These are phyloP conservation scores for Lactuca sativa DNA, from an alignment of 129 eudicot genomes.

Conservation along the genomic window DNA sequence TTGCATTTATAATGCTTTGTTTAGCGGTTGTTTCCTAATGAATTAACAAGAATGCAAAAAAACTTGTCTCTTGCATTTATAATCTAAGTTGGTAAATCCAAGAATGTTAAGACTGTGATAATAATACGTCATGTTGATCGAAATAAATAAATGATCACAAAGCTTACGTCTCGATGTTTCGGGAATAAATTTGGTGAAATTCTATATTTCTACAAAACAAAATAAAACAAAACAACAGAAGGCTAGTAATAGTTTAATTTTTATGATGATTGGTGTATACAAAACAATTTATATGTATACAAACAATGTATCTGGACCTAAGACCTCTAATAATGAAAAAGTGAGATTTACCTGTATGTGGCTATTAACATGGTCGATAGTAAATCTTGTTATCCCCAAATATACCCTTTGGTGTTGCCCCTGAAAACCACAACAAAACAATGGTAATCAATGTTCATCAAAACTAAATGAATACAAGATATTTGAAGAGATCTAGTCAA, in stretches of 20 bases:
- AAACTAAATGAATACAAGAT: slow-evolving; percentile 19
- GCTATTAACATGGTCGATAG: slow-evolving; percentile 83
- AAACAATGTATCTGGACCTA: too few relatives aligned
- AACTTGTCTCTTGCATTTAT: slow-evolving; percentile 46
- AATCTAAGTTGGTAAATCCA: slow-evolving; percentile 1
- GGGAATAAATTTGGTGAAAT: slow-evolving; percentile 59
- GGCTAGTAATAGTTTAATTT: background rate
- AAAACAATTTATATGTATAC: background rate
- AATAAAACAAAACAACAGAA: slow-evolving; percentile 8
- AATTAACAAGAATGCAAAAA: slow-evolving; percentile 10
- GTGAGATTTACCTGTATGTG: slow-evolving; percentile 56
- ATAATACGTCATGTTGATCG: too few relatives aligned
- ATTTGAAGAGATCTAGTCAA: slow-evolving; percentile 5
- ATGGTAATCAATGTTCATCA: background rate
- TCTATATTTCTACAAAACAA: slow-evolving; percentile 57
- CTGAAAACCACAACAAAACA: slow-evolving; percentile 34
- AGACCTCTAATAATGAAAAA: too few relatives aligned
- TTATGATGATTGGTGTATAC: background rate
- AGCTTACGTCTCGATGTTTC: slow-evolving; percentile 67
- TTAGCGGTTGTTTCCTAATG: slow-evolving; percentile 6
- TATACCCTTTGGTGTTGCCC: slow-evolving; percentile 86
- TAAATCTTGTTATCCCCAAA: slow-evolving; percentile 63
- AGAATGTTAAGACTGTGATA: background rate
- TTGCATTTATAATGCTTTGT: slow-evolving; percentile 58
- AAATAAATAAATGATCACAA: background rate